These are phyloP conservation scores for Geotrichum macrosporum DNA, from an alignment of 1,139 yeast genomes.

Conservation along the genomic window DNA sequence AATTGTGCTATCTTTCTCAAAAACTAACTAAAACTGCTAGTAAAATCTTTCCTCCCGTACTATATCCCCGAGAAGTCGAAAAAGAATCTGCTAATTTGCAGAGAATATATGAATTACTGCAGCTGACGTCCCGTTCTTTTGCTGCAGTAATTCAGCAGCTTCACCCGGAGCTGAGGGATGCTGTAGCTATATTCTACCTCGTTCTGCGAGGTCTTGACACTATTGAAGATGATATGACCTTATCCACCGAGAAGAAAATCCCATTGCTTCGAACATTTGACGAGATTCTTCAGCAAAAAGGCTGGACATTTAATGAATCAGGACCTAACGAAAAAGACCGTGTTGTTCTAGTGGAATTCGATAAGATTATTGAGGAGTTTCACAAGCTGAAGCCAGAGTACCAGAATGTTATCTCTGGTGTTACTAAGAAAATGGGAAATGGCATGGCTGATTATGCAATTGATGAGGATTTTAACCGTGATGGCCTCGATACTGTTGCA, in stretches of 20 bases:
- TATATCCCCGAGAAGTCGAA: slow-evolving; percentile 50
- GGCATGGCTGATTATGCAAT: slow-evolving; percentile 96
- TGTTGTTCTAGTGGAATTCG: slow-evolving; percentile 71
- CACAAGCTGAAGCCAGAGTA: slow-evolving; percentile 70
- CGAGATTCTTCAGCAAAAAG: slow-evolving; percentile 51
- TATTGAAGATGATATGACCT: slow-evolving; percentile 92
- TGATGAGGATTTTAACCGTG: slow-evolving; percentile 67
- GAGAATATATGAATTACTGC: slow-evolving; percentile 67
- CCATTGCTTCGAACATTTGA: slow-evolving; percentile 68
- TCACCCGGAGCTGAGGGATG: slow-evolving; percentile 82
- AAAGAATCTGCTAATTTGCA: slow-evolving; percentile 47
- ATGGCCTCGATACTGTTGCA: slow-evolving; percentile 69
- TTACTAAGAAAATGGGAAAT: slow-evolving; percentile 82
- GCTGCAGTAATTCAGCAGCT: slow-evolving; percentile 88
- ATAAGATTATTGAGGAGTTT: slow-evolving; percentile 61
- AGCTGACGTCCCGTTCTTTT: slow-evolving; percentile 79
- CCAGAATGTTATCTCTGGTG: slow-evolving; percentile 71
- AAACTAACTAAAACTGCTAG: slow-evolving; percentile 19
- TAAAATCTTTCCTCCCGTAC: slow-evolving; percentile 39
- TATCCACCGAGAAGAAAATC: slow-evolving; percentile 64
- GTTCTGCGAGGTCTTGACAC: slow-evolving; percentile 91
- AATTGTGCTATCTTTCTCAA: slow-evolving; percentile 8
- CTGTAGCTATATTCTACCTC: slow-evolving; percentile 62
- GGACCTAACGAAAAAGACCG: slow-evolving; percentile 79
- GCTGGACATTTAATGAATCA: slow-evolving; percentile 71